Percentiles rank a stretch among this genome's conserved stretches.
Evolutionary conservation across 148 eudicot genomes (phyloP).

Genomic region (Vaccinium myrtillus): DNA sequence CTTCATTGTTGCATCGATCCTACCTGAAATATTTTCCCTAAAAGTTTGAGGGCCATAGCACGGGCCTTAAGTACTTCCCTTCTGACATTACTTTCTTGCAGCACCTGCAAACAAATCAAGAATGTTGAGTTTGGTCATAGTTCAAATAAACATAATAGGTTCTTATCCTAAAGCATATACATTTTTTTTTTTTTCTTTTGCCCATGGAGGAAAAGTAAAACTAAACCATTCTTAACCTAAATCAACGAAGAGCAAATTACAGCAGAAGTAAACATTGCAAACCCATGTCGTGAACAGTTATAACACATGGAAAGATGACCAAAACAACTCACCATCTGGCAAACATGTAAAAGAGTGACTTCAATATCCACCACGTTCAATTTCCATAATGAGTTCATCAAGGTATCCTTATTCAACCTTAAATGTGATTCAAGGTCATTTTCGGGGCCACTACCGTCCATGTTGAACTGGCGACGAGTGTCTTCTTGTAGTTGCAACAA

Average conservation of each 20-base stretch:
- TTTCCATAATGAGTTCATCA: constrained; percentile 93
- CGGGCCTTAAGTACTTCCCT: constrained; percentile 84
- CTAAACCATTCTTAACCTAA: background rate
- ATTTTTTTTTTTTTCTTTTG: background rate
- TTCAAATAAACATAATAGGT: background rate
- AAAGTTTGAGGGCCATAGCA: constrained; percentile 64
- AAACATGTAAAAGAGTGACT: constrained; percentile 84
- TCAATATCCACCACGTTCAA: constrained; percentile 95
- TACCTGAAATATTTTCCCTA: constrained; percentile 88
- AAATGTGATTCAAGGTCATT: constrained; percentile 71
- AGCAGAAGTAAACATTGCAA: background rate
- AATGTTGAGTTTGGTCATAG: background rate
- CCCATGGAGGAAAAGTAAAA: background rate
- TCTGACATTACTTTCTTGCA: constrained; percentile 65
- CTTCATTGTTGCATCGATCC: background rate
- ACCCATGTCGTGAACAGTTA: background rate
- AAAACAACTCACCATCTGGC: constrained; percentile 65
- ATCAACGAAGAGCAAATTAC: background rate
- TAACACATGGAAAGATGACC: background rate
- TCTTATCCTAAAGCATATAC: background rate
- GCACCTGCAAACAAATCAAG: constrained; percentile 47
- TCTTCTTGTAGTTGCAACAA: constrained; percentile 94
- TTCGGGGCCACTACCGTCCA: constrained; percentile 61
- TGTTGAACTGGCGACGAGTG: constrained; percentile 51
- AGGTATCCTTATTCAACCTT: constrained; percentile 60